Conservation (phyloP, 345 rosid genomes). For the Dovyalis caffra region DNA sequence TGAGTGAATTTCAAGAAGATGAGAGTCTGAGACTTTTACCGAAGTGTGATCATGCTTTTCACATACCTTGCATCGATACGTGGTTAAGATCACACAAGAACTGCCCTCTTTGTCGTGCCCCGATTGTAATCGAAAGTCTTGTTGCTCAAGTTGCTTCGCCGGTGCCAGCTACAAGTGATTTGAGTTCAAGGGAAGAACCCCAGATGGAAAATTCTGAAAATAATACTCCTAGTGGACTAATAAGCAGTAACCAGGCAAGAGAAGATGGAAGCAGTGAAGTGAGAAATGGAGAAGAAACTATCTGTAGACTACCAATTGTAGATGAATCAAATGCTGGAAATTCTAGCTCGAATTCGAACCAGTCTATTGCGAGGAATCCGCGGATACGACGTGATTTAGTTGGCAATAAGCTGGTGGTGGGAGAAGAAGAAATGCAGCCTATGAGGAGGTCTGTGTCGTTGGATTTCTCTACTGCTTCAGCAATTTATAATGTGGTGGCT, state of each 20-base stretch:
- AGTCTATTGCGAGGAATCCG: constrained; percentile 10
- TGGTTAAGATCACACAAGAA: constrained; percentile 79
- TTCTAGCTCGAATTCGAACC: constrained; percentile 9
- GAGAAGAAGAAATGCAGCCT: constrained; percentile 22
- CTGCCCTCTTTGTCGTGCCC: constrained; percentile 83
- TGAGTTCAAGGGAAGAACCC: constrained; percentile 21
- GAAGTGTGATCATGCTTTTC: constrained; percentile 84
- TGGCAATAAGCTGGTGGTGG: constrained; percentile 10
- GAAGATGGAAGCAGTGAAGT: constrained; percentile 24
- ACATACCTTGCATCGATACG: constrained; percentile 69
- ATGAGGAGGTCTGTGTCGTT: constrained; percentile 57
- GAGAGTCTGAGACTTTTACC: constrained; percentile 67
- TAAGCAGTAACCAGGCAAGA: background rate
- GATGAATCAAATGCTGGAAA: constrained; percentile 9
- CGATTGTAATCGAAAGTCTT: constrained; percentile 31
- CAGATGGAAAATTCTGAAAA: constrained; percentile 20
- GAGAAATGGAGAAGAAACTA: constrained; percentile 5
- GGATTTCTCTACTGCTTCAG: constrained; percentile 37
- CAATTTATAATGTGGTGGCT: constrained; percentile 17
- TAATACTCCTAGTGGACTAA: background rate
- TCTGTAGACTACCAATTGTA: background rate
- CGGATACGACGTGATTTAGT: constrained; percentile 31
- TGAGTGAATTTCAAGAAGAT: constrained; percentile 63
- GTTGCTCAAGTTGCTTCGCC: constrained; percentile 12
- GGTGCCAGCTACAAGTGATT: constrained; percentile 14